Conservation (phyloP, 805 yeast species). For the Diddensiella santjacobensis region DNA sequence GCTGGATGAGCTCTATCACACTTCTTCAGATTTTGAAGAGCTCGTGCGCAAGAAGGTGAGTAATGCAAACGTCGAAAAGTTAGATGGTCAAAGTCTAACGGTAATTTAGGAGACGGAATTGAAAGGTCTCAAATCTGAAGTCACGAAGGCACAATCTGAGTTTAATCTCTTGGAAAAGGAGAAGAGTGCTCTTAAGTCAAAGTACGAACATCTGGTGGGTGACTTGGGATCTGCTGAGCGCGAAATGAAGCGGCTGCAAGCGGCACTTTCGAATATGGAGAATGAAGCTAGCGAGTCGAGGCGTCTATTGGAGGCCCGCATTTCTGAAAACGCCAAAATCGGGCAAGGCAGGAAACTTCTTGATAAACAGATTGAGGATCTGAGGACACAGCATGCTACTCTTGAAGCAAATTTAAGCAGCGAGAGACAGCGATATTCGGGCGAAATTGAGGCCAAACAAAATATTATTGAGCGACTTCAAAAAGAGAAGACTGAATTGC, state of each 20-base stretch:
- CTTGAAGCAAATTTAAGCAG: slow-evolving; percentile 15
- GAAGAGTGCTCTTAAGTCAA: slow-evolving; percentile 13
- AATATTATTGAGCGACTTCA: slow-evolving; percentile 16
- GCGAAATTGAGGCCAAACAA: slow-evolving; percentile 23
- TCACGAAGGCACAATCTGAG: slow-evolving; percentile 9
- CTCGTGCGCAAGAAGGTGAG: slow-evolving; percentile 32
- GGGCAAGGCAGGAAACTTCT: slow-evolving; percentile 21
- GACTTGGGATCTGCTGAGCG: slow-evolving; percentile 29
- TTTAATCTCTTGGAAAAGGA: slow-evolving; percentile 15
- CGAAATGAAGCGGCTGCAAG: slow-evolving; percentile 24
- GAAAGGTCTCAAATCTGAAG: slow-evolving; percentile 15
- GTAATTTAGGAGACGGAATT: slow-evolving; percentile 25
- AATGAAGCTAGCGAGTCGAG: slow-evolving; percentile 44
- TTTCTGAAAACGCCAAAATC: slow-evolving; percentile 21
- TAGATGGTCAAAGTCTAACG: background rate
- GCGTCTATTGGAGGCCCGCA: slow-evolving; percentile 38
- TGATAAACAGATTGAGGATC: slow-evolving; percentile 17
- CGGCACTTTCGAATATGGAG: slow-evolving; percentile 33
- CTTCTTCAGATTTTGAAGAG: slow-evolving; percentile 36
- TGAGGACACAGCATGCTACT: slow-evolving; percentile 16
- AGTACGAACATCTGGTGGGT: slow-evolving; percentile 11
- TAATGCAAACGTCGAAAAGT: background rate
- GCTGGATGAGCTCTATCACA: slow-evolving; percentile 37
- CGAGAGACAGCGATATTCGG: slow-evolving; percentile 13
- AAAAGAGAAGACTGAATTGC: slow-evolving; percentile 14